Evolutionary conservation across 2,329 filamentous ascomycete genomes (phyloP), one percentile per base, ranked within the genome.

Genomic region (Pseudogymnoascus sp.): DNA sequence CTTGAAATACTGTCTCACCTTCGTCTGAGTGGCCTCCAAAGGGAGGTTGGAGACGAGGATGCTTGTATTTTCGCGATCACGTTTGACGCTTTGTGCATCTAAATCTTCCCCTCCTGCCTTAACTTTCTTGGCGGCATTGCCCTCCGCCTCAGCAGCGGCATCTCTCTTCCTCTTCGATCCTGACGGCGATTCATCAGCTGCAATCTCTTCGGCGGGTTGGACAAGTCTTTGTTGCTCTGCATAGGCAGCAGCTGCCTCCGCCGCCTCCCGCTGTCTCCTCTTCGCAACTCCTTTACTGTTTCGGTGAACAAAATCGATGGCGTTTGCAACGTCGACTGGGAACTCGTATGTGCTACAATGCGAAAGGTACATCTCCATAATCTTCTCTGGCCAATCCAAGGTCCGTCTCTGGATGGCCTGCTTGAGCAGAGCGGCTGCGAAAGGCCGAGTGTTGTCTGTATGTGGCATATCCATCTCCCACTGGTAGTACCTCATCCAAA

Each of bases 291-390:
- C 80, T 73, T 86, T 90, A 65, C 79, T 82, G 3, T 86, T 83
- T 72, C 89, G 88, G 68, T 92, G 85, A 7, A 90, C 86, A 65
- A 87, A 85, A 67, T 96, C 86, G 14, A 90, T 81, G 4, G 90
- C 91, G 68, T 82, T 81, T 63, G 92, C 88, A 6, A 97, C 80
- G 60, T 87, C 87, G 25, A 89, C 82, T 0, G 90, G 87, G 63
- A 87, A 85, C 75, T 97, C 93, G 71, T 96, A 93, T 71, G 96
- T 91, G 74, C 96, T 92, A 74, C 93, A 96, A 73, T 93, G 90
- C 65, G 87, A 85, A 54, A 88, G 76, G 70, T 90, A 93, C 54
- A 92, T 81, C 63, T 91, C 87, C 68, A 93, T 79, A 34, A 93
- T 79, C 70, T 86, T 87, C 72, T 93, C 90, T 0, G 90, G 90